Conservation (phyloP, 2,329 filamentous ascomycete species). For the Septoria linicola region DNA sequence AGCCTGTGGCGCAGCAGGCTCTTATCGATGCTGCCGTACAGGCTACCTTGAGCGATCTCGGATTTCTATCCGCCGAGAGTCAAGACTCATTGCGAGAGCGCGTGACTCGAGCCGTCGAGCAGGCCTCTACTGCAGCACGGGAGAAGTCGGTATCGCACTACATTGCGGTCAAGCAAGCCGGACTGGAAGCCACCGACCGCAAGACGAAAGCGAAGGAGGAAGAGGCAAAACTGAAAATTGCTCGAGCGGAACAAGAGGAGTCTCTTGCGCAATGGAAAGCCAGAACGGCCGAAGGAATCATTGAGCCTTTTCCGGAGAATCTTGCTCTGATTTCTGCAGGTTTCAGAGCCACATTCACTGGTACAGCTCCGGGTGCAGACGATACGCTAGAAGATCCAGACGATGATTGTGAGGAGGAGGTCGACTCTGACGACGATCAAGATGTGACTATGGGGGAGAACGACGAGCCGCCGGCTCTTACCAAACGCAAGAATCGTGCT, state of each 20-base stretch:
- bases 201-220: background rate
- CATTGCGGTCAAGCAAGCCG: background rate
- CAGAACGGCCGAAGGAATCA: background rate
- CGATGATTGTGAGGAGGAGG: background rate
- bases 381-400: too few species aligned
- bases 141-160: background rate
- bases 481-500: background rate
- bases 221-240: background rate
- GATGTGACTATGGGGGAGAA: background rate
- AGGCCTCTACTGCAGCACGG: too few species aligned
- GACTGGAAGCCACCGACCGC: background rate
- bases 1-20: background rate
- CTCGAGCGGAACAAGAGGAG: background rate
- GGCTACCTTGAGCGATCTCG: background rate
- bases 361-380: too few species aligned
- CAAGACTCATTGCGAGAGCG: too few species aligned
- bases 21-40: slow-evolving; percentile 1
- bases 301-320: background rate
- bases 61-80: too few species aligned
- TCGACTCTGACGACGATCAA: background rate
- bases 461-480: background rate
- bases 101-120: background rate
- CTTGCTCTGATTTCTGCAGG: background rate
- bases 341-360: background rate
- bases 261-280: background rate